These are phyloP conservation scores for Chytriomyces sp. DNA, from an alignment of 192 early-diverging fungal species.

Conservation along the genomic window DNA sequence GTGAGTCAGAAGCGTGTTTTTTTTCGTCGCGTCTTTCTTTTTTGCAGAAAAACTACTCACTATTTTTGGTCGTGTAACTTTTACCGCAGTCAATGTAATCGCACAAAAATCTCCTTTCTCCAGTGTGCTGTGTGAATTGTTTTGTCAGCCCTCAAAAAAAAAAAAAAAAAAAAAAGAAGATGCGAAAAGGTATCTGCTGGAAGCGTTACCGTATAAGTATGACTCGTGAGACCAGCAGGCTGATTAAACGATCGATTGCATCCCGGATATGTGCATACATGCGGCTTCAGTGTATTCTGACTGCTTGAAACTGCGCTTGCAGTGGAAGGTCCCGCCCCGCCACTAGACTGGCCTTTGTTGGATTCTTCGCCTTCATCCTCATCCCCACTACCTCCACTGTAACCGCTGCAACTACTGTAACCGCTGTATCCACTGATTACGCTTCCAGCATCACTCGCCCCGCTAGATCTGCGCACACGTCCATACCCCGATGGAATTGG, in stretches of 20 bases:
- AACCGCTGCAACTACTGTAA: not conserved
- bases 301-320: no score
- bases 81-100: not conserved
- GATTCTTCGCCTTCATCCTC: not conserved
- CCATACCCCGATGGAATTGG: not conserved
- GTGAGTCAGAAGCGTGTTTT: no score
- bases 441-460: not conserved
- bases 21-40: no score
- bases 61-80: not conserved
- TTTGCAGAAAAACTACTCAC: not conserved
- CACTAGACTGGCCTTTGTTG: no score
- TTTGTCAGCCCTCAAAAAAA: no score
- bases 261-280: not conserved
- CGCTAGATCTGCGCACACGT: not conserved
- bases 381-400: not conserved
- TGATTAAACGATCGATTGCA: not conserved
- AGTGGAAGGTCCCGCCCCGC: no score
- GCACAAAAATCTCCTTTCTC: not conserved
- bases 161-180: no score
- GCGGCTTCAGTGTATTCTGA: not conserved
- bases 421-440: not conserved
- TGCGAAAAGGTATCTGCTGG: no score
- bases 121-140: not conserved
- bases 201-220: not conserved
- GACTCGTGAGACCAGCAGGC: not conserved